Base-by-base conservation (phyloP, 345 rosid genomes). In the Brassica rapa region DNA sequence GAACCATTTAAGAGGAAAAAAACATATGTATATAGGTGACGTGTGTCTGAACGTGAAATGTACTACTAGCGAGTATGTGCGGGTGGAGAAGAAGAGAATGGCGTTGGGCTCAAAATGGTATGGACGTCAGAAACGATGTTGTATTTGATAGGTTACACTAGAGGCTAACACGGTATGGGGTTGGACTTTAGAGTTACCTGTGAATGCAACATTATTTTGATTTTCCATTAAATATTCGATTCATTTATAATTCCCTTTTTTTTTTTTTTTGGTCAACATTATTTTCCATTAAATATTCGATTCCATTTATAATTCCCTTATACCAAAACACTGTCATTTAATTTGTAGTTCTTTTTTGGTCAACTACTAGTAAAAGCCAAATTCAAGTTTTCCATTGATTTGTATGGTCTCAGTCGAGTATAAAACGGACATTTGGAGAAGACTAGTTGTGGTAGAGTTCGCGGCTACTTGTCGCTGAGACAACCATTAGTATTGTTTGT, bases 71-170 rank as follows among this genome's bases (percentile, higher is more conserved):
- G 67, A 56, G 25, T 29, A 5, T 6, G 15, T 23, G 32, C 60
- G 68, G 53, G 55, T 65, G 77, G 25, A 61, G 53, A 49, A 14
- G 56, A 55, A 71, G 24, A 16, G 1, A 51, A 11, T 37, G 51
- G 77, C 62, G 81, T 65, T 72, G 62, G 77, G 67, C 72, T 72
- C 81, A 41, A 78, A 70, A 35, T 71, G 71, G 61, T 71, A 78
- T 78, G 77, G 68, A 19, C 43, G 62, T 79, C 64, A 59, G 82
- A 60, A 30, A 80, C 62, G 67, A 27, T 51, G 74, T 68, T 71
- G 60, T 62, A 37, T 37, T 37, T 11, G 10, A 37, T 74, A 46
- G 77, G 43, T 61, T 72, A 46, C 70, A 79, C 70, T 19, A 73
- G n/a, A 60, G 11, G 30, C 70, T 68, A 67, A 62, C 71, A 49